These are phyloP conservation scores for Sarocladiaceae sp. DNA, from an alignment of 2,329 filamentous ascomycete species.

Conservation along the genomic window DNA sequence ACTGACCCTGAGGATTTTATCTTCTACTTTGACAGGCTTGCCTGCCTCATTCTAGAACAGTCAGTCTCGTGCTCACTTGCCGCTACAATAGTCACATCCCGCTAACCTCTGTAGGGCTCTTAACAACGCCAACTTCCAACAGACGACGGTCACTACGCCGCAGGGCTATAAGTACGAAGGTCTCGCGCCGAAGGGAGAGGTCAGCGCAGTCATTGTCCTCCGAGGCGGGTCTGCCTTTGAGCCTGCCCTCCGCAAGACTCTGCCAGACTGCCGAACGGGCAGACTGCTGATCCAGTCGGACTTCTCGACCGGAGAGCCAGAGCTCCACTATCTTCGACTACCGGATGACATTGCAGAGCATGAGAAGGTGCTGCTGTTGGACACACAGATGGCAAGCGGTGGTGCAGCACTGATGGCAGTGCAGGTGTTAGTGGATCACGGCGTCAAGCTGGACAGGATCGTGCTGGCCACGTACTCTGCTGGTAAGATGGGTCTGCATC, in stretches of 20 bases:
- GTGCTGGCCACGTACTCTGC: slow-evolving; percentile 92
- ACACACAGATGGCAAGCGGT: slow-evolving; percentile 91
- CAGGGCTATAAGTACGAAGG: slow-evolving; percentile 64
- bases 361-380: slow-evolving; percentile 77
- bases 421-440: slow-evolving; percentile 90
- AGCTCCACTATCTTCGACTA: slow-evolving; percentile 82
- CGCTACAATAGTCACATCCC: neutral
- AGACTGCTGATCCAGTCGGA: slow-evolving; percentile 89
- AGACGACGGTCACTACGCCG: slow-evolving; percentile 62
- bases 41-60: slow-evolving; percentile 77
- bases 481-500: slow-evolving; percentile 74
- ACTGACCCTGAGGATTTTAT: slow-evolving; percentile 86
- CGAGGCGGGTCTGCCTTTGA: slow-evolving; percentile 86
- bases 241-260: slow-evolving; percentile 78
- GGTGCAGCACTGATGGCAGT: slow-evolving; percentile 88
- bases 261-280: slow-evolving; percentile 87
- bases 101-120: slow-evolving; percentile 50
- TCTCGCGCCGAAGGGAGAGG: slow-evolving; percentile 61
- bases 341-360: slow-evolving; percentile 67
- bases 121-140: slow-evolving; percentile 67
- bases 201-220: slow-evolving; percentile 82
- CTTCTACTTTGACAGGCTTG: slow-evolving; percentile 91
- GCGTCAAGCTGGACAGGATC: slow-evolving; percentile 75
- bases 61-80: slow-evolving; percentile 28
- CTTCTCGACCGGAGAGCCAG: slow-evolving; percentile 77